Base-by-base conservation (phyloP, 169 alveolate genomes). In the Ichthyophthirius multifiliis region DNA sequence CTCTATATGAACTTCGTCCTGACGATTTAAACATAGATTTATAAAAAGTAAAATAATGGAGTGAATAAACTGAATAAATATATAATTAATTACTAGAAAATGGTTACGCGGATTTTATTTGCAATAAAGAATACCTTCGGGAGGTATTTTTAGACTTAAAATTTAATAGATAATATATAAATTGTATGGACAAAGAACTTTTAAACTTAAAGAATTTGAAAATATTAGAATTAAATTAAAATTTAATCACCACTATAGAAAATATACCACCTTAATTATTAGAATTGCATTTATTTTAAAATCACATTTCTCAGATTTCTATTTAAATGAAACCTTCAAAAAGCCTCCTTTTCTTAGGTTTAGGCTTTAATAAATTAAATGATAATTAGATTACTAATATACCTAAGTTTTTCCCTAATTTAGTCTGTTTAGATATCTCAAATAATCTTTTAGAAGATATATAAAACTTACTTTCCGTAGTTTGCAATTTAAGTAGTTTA, bases 81-180 rank as follows among this genome's bases (percentile, higher is more conserved):
- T n/a, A 35, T n/a, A 34, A 67, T 41, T 30, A 67, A 16, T 18
- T 67, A n/a, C 20, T 67, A 37, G 77, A 67, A 39, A 67, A 67
- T 20, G 77, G 77, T 7, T 67, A 34, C 41, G 77, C 77, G 35
- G 77, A 67, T 67, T 67, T 67, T 39, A 67, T 67, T 37, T 67
- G 77, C 77, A 67, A 67, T 39, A 67, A 41, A 39, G 48, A 67
- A 0, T 32, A 34, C 18, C 20, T 67, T 37, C 13, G n/a, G 32
- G 77, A 67, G 41, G 62, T 67, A 37, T 67, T 34, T 23, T 18
- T 37, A 39, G 45, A 35, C 2, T 5, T 67, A 2, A 41, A 34
- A 18, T 67, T 67, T 67, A 23, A 18, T 4, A 18, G 27, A 7
- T 34, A 35, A 7, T 9, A 67, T 35, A 67, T 67, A 15, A 39